A percentile compares a stretch with the other conserved stretches of the same genome.
These are phyloP conservation scores for Starmerella asiatica DNA, from an alignment of 805 yeast genomes.

Conservation along the genomic window DNA sequence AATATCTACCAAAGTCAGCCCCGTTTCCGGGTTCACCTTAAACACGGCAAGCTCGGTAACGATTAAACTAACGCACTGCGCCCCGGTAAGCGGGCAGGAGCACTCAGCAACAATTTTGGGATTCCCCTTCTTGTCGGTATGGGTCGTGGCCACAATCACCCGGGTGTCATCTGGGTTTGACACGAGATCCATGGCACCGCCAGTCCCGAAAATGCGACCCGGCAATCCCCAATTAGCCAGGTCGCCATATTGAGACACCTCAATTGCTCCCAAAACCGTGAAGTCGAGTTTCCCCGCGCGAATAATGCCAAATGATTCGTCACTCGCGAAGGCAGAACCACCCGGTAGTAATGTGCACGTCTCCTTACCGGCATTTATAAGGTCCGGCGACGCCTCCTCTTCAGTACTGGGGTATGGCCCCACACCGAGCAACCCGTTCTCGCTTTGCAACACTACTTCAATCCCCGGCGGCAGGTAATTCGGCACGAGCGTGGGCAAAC, in stretches of 20 bases:
- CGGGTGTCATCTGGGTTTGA: constrained; percentile 34
- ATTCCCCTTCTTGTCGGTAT: constrained; percentile 35
- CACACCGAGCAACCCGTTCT: constrained; percentile 38
- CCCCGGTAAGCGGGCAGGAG: constrained; percentile 37
- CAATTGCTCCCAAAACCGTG: constrained; percentile 38
- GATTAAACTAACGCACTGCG: constrained; percentile 33
- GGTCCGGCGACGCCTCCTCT: constrained; percentile 37
- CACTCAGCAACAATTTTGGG: constrained; percentile 36
- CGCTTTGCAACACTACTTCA: constrained; percentile 34
- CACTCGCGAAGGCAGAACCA: constrained; percentile 38
- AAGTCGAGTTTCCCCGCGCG: constrained; percentile 35
- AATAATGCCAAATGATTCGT: constrained; percentile 40
- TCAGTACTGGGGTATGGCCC: constrained; percentile 33
- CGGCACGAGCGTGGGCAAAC: constrained; percentile 40
- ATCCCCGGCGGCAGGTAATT: constrained; percentile 29
- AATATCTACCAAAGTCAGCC: constrained; percentile 33
- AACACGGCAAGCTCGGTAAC: constrained; percentile 38
- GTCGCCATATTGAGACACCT: constrained; percentile 37
- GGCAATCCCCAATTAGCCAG: constrained; percentile 44
- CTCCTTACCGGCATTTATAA: constrained; percentile 41
- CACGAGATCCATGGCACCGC: constrained; percentile 43
- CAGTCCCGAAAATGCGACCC: constrained; percentile 40
- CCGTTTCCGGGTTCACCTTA: constrained; percentile 30
- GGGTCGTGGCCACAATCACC: constrained; percentile 38
- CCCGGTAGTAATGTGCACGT: constrained; percentile 36